Conservation (phyloP, 768 basidiomycete genomes). For the Agaricus blazei region DNA sequence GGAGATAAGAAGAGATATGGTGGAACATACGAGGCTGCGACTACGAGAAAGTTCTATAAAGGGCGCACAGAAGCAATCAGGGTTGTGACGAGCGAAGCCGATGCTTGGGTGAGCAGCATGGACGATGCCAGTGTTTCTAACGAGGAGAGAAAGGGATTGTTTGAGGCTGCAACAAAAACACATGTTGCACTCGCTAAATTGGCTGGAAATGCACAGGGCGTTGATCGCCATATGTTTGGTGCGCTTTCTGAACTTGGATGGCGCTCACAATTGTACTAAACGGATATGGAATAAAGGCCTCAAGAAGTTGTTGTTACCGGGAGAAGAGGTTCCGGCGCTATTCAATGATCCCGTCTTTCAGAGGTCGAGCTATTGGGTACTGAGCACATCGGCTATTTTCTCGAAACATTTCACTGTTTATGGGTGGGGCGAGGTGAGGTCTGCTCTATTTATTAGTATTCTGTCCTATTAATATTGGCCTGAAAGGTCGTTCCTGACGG, state of each 20-base stretch:
- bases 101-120: conserved; percentile 77
- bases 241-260: conserved; percentile 13
- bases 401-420: conserved; percentile 82
- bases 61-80: conserved; percentile 95
- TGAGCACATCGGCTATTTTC: conserved; percentile 87
- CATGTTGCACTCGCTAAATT: conserved; percentile 64
- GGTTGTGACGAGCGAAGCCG: conserved; percentile 71
- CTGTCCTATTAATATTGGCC: background rate
- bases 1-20: conserved; percentile 51
- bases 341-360: conserved; percentile 72
- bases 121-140: conserved; percentile 37
- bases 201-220: conserved; percentile 64
- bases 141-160: conserved; percentile 45
- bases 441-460: background rate
- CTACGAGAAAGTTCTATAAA: conserved; percentile 82
- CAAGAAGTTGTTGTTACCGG: conserved; percentile 57
- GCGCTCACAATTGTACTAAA: background rate
- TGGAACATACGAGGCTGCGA: conserved; percentile 91
- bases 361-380: conserved; percentile 75
- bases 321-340: conserved; percentile 62
- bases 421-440: conserved; percentile 87
- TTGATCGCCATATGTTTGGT: conserved; percentile 90
- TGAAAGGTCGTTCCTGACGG: conserved; percentile 83
- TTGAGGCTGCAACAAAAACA: conserved; percentile 55
- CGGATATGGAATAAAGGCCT: conserved; percentile 42